Evolutionary conservation across 164 flowering plant genomes (phyloP), one percentile per base, ranked within the genome.

Genomic region (Hamamelis virginiana): DNA sequence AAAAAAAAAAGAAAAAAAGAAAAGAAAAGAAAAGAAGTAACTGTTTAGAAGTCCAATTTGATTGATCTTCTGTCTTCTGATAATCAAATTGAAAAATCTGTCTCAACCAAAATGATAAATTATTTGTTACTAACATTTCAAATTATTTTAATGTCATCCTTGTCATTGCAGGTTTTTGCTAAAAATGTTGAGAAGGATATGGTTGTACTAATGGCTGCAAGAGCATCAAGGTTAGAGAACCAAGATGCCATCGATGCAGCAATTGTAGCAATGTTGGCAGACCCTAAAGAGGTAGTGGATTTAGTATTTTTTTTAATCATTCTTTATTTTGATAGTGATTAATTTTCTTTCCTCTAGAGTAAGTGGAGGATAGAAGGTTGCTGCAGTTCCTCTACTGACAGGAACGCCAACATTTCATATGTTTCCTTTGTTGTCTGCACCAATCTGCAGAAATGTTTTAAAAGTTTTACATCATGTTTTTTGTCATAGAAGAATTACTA

Each of bases 191-290:
- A 84, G 71, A 83, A 77, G 77, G 88, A 85, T 38, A 60, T 74
- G 76, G 89, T 85, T 62, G 80, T 85, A 14, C 80, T 87, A 50
- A 77, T 87, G 85, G 91, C 91, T 65, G 89, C 91, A 45, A 81
- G 87, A 74, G 92, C 92, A 46, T 86, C 92, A 56, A 78, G 90
- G 68, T 46, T 81, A 59, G 92, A 88, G 75, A 88, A 88, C 63
- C 92, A 88, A 77, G 90, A 86, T 72, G 89, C 92, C 28, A 86
- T 88, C 58, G 92, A 88, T 76, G 45, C 80, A 63, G 88, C 90
- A 46, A 86, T 86, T 66, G 87, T 88, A 45, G 57, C 78, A n/a
- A 86, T 88, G 89, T 38, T 86, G 62, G 72, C 79, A 47, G 90
- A 84, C 59, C 89, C 92, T 13, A 84, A 84, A 72, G 87, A 88